Evolutionary conservation across 2,329 filamentous ascomycete species (phyloP), one percentile per base, ranked within the genome.

Genomic region (Leptographium radiaticola): DNA sequence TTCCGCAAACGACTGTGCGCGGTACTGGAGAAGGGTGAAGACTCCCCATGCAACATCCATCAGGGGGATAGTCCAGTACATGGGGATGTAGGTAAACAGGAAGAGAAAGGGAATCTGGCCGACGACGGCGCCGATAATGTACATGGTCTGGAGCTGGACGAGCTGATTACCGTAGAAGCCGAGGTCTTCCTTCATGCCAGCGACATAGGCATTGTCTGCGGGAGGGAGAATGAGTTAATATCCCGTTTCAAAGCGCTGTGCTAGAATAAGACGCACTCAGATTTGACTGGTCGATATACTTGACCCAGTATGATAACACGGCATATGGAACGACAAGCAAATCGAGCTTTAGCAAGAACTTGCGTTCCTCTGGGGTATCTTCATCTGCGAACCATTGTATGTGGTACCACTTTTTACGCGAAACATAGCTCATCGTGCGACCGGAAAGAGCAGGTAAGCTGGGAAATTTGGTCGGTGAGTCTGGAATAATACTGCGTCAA

Each of bases 291-390:
- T 66, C 64, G 62, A 80, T 70, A 55, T 79, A 76, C 61, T 79
- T 79, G 49, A 74, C 70, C 72, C 75, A 80, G 57, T 79, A 79
- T 0, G 72, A 70, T 2, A 80, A 62, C 47, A 79, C 74, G 0
- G 75, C 75, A 59, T 79, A 80, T 0, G 76, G 75, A 0, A 81
- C 71, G 40, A 81, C 75, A 2, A 80, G 62, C 0, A 75, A 62
- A 56, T 81, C 77, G 15, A 81, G 69, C 60, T 81, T 81, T 30
- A 71, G 53, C 38, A 81, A 75, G 4, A 81, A 66, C 56, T 67
- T 70, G 44, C 73, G 67, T 57, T 80, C 76, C 53, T 73, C 71
- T 0, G 65, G 65, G 0, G 70, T 75, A 56, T 81, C 77, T 9
- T 71, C 65, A 18, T 70, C 64, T 2, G 73, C 64, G 60, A 72